Base-by-base conservation (phyloP, 345 rosid genomes). In the Firmiana major region DNA sequence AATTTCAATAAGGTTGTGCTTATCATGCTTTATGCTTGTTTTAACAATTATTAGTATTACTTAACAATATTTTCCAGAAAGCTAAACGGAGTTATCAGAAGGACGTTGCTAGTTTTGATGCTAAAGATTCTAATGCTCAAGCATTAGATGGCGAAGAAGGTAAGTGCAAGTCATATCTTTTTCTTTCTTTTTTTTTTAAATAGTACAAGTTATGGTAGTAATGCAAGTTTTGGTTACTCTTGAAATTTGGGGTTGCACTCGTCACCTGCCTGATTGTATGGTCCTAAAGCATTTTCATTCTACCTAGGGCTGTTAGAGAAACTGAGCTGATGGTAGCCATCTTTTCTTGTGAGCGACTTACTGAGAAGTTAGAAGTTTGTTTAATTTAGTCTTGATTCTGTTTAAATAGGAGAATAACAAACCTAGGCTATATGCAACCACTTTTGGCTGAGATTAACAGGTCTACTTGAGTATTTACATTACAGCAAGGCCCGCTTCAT, bases 21-120 rank as follows among this genome's bases (percentile, higher is more conserved):
- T 67, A 24, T 21, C 24, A 6, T 59, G 76, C 54, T 21, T 48
- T 36, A n/a, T 34, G 43, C 11, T n/a, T 53, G 9, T 22, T 59
- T 21, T 72, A 34, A 57, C 34, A 26, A 54, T 51, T 75, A 8
- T 83, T 54, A 77, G 38, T 43, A 54, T 43, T 51, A 26, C 49
- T 48, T 51, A 7, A 57, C 45, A 9, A 49, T 71, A 26, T 75
- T 1, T 87, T 45, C 81, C 88, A 96, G 99, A 96, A 93, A 93
- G 99, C 98, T 28, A 89, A 91, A 75, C 91, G 88, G 58, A 90
- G 97, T 87, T 96, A 96, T 84, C 99, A 96, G 87, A 92, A 93
- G 83, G 99, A 93, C 76, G 83, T 93, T 16, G 93, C 83, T 28
- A 87, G 73, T 78, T 76, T 89, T 81, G 85, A 90, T 79, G 89